Conservation (phyloP, 108 stramenopile genomes). For the Epipyxis sp. region DNA sequence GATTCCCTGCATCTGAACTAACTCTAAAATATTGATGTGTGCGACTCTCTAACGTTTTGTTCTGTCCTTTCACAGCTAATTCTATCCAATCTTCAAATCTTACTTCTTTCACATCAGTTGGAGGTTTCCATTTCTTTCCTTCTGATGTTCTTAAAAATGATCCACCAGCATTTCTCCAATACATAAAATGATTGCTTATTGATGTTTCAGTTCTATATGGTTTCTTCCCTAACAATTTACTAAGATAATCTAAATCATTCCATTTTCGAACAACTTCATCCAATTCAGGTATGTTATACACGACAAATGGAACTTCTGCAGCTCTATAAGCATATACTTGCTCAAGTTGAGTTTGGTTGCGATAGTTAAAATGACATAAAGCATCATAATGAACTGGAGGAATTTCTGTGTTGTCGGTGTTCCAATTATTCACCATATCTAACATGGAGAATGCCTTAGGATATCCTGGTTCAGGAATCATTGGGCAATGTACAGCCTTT, state of each 20-base stretch:
- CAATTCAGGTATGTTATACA: slow-evolving; percentile 83
- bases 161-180: slow-evolving; percentile 59
- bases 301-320: slow-evolving; percentile 88
- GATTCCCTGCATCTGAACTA: slow-evolving; percentile 50
- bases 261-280: slow-evolving; percentile 73
- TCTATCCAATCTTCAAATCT: slow-evolving; percentile 76
- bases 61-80: slow-evolving; percentile 66
- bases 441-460: slow-evolving; percentile 47
- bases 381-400: slow-evolving; percentile 48
- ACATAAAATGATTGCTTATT: slow-evolving; percentile 92
- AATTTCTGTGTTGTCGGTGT: slow-evolving; percentile 41
- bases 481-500: slow-evolving; percentile 45
- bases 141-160: slow-evolving; percentile 37
- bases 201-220: slow-evolving; percentile 63
- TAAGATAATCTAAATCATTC: slow-evolving; percentile 72
- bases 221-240: slow-evolving; percentile 57
- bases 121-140: slow-evolving; percentile 62
- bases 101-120: slow-evolving; percentile 69
- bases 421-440: slow-evolving; percentile 55
- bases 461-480: slow-evolving; percentile 38
- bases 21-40: slow-evolving; percentile 91
- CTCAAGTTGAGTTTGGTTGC: slow-evolving; percentile 59
- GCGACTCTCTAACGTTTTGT: slow-evolving; percentile 59
- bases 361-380: slow-evolving; percentile 56
- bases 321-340: slow-evolving; percentile 78